phyloP scores from a whole-genome alignment of 345 rosid genomes.

The Trapa incisa region DNA sequence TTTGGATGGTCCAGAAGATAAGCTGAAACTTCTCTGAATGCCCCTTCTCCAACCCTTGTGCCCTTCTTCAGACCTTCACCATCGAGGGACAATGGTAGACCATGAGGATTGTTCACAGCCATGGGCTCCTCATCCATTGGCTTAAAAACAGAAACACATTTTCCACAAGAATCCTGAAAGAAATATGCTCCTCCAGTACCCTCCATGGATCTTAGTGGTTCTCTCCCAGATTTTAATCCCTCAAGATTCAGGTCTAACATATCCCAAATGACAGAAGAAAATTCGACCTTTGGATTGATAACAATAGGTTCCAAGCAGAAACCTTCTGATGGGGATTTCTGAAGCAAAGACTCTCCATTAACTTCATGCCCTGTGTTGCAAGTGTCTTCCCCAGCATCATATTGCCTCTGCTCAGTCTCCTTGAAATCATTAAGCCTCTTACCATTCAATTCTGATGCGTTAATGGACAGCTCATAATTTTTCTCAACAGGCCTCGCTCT shows the following conservation, averaged over 20 bases:
- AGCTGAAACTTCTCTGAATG: constrained; percentile 36
- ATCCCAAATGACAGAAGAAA: constrained; percentile 20
- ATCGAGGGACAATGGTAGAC: constrained; percentile 23
- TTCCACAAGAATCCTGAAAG: constrained; percentile 26
- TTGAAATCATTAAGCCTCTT: constrained; percentile 13
- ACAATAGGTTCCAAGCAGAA: constrained; percentile 23
- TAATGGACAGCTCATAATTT: constrained; percentile 48
- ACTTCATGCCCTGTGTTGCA: constrained; percentile 8
- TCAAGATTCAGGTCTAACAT: constrained; percentile 21
- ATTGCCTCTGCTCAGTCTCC: constrained; percentile 11
- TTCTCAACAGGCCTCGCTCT: constrained; percentile 52
- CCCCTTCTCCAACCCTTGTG: constrained; percentile 37
- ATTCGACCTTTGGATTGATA: constrained; percentile 19
- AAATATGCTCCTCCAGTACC: constrained; percentile 40
- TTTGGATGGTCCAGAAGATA: constrained; percentile 36
- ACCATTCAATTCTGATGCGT: constrained; percentile 23
- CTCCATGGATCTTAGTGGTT: constrained; percentile 29
- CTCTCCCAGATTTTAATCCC: constrained; percentile 22
- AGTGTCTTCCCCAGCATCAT: constrained; percentile 6
- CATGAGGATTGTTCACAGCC: constrained; percentile 28
- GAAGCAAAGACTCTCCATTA: constrained; percentile 7
- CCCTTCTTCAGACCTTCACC: constrained; percentile 38
- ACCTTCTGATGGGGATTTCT: constrained; percentile 16
- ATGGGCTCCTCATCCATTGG: constrained; percentile 40
- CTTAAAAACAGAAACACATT: constrained; percentile 34